Base-by-base conservation (phyloP, 306 rosid genomes). In the Neltuma alba region DNA sequence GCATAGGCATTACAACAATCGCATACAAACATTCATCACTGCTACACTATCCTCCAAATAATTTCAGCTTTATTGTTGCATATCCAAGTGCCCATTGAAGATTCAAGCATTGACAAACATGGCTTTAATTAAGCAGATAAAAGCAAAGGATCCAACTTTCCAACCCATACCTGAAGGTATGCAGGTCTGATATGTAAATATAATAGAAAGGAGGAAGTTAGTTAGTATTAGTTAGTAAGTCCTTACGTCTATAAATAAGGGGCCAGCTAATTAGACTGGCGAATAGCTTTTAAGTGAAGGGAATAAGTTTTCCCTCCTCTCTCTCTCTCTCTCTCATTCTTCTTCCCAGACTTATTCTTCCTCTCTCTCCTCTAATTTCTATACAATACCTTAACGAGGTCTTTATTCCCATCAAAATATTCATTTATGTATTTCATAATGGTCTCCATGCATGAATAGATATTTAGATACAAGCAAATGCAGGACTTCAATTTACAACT, bases 131-230 rank as follows among this genome's bases (percentile, higher is more conserved):
- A 52, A 18, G 40, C 30, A 64, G 42, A 52, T 36, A 77, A 63
- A 61, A 78, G 72, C 42, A 40, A 40, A 21, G 58, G 80, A 72
- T 50, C 72, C 50, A 67, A 21, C 72, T 12, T 25, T 40, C 45
- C 44, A 66, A 72, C 76, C 78, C 73, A 75, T 79, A 45, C 76
- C 70, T 11, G 62, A 79, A 62, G 61, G 70, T 69, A 70, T 25
- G 30, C 38, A 67, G 67, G 65, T n/a, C n/a, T n/a, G n/a, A n/a
- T n/a, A n/a, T n/a, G n/a, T n/a, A n/a, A n/a, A n/a, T n/a, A n/a
- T n/a, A n/a, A n/a, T n/a, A n/a, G n/a, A n/a, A n/a, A n/a, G n/a
- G n/a, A n/a, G n/a, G n/a, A n/a, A n/a, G n/a, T n/a, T n/a, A n/a
- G n/a, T n/a, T n/a, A n/a, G n/a, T n/a, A n/a, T n/a, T n/a, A n/a